Evolutionary conservation across 2,329 filamentous ascomycete genomes (phyloP), one percentile per base, ranked within the genome.

Genomic region (Colletotrichum sp.): DNA sequence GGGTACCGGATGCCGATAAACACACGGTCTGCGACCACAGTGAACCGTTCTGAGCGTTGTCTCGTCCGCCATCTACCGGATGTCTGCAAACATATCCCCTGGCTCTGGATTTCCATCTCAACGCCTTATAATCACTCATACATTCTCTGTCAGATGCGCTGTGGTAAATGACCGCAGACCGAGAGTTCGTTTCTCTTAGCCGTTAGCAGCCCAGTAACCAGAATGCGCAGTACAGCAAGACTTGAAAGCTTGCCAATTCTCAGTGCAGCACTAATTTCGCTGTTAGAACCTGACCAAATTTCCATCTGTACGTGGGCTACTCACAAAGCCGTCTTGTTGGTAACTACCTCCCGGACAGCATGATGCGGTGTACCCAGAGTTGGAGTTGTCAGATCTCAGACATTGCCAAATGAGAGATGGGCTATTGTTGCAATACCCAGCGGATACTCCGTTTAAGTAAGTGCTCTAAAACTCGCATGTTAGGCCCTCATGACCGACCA

Each of bases 321-420:
- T 55, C 30, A 73, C 56, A 7, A 16, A 4, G 7, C 38, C 38
- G 63, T 62, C 55, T 68, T 73, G 24, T 34, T 30, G 16, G 63
- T 48, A 68, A 55, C 70, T 62, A 2, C 36, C 28, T 18, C 26
- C 18, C 1, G 56, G 63, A 32, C 63, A 73, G 55, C 56, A 73
- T 21, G 63, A 68, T 24, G 26, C 12, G 26, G 70, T 73, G 55
- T 73, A 73, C 16, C 36, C 63, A 13, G 70, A 73, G 55, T 73
- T 73, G 24, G n/a, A 9, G 63, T 62, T 62, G 14, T 73, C 28
- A n/a, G 26, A 5, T 26, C 70, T 34, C 24, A 68, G 13, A 14
- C 63, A 73, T 6, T 24, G 32, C 63, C 70, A 68, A 26, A 58
- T 63, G 1, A 62, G 5, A 5, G 34, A 7, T 12, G 16, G 14